Evolutionary conservation across 768 basidiomycete genomes (phyloP).

Genomic region (Mycena indigotica): DNA sequence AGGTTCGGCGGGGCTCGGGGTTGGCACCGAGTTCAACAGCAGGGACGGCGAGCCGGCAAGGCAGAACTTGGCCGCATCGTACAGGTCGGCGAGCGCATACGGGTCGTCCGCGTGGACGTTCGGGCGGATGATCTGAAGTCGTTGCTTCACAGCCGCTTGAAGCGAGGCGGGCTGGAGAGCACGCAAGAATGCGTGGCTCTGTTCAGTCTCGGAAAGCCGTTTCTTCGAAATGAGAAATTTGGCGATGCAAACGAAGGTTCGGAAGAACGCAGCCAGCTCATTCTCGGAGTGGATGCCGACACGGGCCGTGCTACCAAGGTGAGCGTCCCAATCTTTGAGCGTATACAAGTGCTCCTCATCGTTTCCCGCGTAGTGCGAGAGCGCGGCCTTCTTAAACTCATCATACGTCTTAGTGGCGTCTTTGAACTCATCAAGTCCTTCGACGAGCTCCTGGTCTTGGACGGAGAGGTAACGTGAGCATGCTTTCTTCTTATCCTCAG

Average conservation of each 20-base stretch:
- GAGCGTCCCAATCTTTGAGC: constrained; percentile 23
- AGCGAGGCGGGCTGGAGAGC: constrained; percentile 10
- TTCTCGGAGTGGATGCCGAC: constrained; percentile 14
- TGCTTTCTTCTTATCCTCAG: constrained; percentile 18
- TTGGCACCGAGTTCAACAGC: not conserved
- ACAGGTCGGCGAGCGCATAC: constrained; percentile 24
- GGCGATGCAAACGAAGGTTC: constrained; percentile 22
- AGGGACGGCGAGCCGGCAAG: not conserved
- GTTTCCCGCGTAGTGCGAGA: constrained; percentile 26
- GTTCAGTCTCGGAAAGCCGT: constrained; percentile 19
- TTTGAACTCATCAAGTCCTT: constrained; percentile 13
- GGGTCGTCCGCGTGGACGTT: constrained; percentile 29
- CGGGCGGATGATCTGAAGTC: constrained; percentile 23
- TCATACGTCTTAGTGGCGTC: constrained; percentile 17
- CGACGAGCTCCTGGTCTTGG: constrained; percentile 21
- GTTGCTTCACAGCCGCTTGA: constrained; percentile 4
- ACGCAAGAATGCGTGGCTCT: constrained; percentile 20
- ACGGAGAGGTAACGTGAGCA: constrained; percentile 10
- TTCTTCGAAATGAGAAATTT: constrained; percentile 22
- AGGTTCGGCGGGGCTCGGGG: constrained; percentile 23
- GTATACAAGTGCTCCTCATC: constrained; percentile 18
- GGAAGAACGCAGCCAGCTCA: constrained; percentile 23
- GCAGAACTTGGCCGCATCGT: constrained; percentile 24
- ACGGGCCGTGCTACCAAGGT: constrained; percentile 21
- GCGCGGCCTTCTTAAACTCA: constrained; percentile 25